Conservation (phyloP, 306 rosid genomes). For the Biancaea sappan region DNA sequence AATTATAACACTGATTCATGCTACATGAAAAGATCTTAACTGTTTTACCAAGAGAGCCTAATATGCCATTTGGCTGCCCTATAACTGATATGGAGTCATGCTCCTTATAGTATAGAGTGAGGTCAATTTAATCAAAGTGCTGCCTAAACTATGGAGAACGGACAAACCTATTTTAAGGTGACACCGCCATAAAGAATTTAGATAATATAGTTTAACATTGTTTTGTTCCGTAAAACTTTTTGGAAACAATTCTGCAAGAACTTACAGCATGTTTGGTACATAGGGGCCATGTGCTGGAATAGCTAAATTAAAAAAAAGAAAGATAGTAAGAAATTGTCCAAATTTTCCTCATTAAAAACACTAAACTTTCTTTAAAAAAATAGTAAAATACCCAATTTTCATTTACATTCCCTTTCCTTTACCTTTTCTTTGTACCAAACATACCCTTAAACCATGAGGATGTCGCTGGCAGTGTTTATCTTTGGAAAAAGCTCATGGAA, state of each 20-base stretch:
- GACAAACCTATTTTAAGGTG: not conserved
- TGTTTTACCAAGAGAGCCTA: conserved; percentile 1
- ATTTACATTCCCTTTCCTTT: too few relatives aligned
- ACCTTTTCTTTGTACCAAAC: too few relatives aligned
- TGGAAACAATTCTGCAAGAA: not conserved
- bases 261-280: too few relatives aligned
- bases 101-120: not conserved
- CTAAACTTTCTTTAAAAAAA: too few relatives aligned
- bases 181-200: not conserved
- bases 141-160: not conserved
- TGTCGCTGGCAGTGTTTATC: not conserved
- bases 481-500: not conserved
- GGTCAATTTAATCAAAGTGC: conserved; percentile 14
- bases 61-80: not conserved
- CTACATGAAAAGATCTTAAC: not conserved
- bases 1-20: not conserved
- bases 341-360: too few relatives aligned
- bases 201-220: not conserved
- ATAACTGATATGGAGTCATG: not conserved
- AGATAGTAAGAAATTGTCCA: too few relatives aligned
- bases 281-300: too few relatives aligned
- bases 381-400: too few relatives aligned
- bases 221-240: not conserved
- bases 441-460: too few relatives aligned
- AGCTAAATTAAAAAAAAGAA: too few relatives aligned